Evolutionary conservation across 768 basidiomycete genomes (phyloP).

Genomic region (Lactarius deliciosus): DNA sequence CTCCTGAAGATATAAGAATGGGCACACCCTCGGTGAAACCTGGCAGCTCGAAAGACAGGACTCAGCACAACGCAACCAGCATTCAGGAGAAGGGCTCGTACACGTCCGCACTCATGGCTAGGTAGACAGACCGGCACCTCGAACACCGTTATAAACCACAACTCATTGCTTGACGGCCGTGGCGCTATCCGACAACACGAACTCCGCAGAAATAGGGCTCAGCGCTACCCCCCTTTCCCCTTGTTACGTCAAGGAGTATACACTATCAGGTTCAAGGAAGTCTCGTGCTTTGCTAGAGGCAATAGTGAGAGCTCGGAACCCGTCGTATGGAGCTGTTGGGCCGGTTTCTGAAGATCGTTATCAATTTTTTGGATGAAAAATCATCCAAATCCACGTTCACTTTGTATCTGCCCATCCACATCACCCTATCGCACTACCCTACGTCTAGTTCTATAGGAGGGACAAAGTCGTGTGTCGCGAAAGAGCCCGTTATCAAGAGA

Average conservation of each 20-base stretch:
- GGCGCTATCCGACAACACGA: constrained; percentile 94
- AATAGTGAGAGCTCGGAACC: constrained; percentile 44
- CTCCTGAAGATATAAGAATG: too few relatives aligned
- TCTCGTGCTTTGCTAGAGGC: constrained; percentile 66
- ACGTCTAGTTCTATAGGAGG: too few relatives aligned
- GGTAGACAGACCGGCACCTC: constrained; percentile 94
- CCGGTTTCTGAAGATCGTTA: constrained; percentile 68
- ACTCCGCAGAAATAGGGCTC: constrained; percentile 66
- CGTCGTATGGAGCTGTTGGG: constrained; percentile 53
- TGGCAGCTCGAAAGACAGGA: too few relatives aligned
- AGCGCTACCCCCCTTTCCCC: constrained; percentile 50
- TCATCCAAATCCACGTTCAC: too few relatives aligned
- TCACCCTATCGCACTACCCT: too few relatives aligned
- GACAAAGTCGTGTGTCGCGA: too few relatives aligned
- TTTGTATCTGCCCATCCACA: too few relatives aligned
- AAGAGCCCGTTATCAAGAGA: too few relatives aligned
- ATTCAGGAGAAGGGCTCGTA: constrained; percentile 59
- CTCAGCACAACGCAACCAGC: too few relatives aligned
- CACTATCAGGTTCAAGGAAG: constrained; percentile 90
- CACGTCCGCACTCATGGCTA: constrained; percentile 89
- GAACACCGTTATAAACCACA: constrained; percentile 64
- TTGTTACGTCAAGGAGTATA: constrained; percentile 85
- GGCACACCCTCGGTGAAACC: too few relatives aligned
- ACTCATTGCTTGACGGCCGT: constrained; percentile 85
- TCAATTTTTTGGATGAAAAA: too few relatives aligned